phyloP scores from a whole-genome alignment of 768 basidiomycete species.

The Coprinopsis strossmayeri region DNA sequence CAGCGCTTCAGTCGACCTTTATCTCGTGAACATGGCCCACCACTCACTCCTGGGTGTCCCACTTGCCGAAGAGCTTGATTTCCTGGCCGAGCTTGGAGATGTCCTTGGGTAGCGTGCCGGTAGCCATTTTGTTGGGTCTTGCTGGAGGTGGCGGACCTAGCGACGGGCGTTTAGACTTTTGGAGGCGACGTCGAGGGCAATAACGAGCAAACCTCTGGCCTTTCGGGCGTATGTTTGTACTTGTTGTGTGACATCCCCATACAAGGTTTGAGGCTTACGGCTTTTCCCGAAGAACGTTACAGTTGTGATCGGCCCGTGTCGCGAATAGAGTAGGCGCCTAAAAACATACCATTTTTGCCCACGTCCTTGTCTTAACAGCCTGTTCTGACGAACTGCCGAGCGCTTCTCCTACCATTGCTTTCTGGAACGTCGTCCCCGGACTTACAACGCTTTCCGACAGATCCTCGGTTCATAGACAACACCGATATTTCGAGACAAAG shows the following conservation, averaged over 20 bases:
- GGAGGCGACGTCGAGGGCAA: background rate
- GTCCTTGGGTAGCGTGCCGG: constrained; percentile 74
- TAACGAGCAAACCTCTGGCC: constrained; percentile 11
- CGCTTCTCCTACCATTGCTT: too few species aligned
- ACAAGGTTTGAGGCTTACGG: constrained; percentile 40
- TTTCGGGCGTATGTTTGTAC: constrained; percentile 34
- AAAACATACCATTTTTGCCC: too few species aligned
- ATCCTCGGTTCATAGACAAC: too few species aligned
- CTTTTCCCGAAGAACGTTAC: constrained; percentile 34
- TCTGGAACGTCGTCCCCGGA: too few species aligned
- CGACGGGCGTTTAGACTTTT: constrained; percentile 10
- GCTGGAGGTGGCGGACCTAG: constrained; percentile 29
- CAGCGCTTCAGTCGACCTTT: constrained; percentile 4
- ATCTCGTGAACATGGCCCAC: background rate
- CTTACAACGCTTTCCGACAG: too few species aligned
- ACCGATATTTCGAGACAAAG: too few species aligned
- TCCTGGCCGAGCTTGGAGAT: constrained; percentile 77
- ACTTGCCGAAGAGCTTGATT: constrained; percentile 97
- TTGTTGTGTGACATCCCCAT: constrained; percentile 36
- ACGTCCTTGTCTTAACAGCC: too few species aligned
- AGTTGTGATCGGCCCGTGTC: constrained; percentile 23
- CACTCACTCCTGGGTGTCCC: constrained; percentile 95
- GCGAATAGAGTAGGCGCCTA: background rate
- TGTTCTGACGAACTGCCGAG: too few species aligned
- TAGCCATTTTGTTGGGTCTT: constrained; percentile 47